Percentiles rank a stretch among this genome's conserved stretches.
Conservation (phyloP, 2,329 filamentous ascomycete genomes). For the Chaetomium olivaceum region DNA sequence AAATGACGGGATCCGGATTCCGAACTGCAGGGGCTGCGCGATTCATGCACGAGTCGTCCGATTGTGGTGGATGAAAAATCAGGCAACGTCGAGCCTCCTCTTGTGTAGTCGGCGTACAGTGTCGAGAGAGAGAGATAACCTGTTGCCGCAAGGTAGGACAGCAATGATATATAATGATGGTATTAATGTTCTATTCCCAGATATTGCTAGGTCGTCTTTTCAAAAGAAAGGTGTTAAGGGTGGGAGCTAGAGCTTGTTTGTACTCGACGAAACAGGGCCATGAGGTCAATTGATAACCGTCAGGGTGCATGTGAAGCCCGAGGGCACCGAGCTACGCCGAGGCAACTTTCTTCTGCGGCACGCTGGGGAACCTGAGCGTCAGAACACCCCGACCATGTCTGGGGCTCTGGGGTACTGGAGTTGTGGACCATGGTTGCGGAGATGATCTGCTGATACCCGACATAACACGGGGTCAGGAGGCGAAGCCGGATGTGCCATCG, state of each 20-base stretch:
- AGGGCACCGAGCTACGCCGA: slow-evolving; percentile 27
- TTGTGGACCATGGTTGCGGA: slow-evolving; percentile 6
- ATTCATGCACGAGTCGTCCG: slow-evolving; percentile 25
- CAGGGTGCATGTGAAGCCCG: slow-evolving; percentile 32
- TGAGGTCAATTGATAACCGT: slow-evolving; percentile 18
- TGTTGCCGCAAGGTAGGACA: neutral
- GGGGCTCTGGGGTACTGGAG: slow-evolving; percentile 16
- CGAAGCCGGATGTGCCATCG: neutral
- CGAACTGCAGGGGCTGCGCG: slow-evolving; percentile 15
- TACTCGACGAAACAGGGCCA: neutral
- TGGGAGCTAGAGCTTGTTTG: slow-evolving; percentile 4
- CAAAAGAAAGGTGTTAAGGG: neutral
- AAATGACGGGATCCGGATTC: slow-evolving; percentile 12
- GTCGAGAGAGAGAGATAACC: neutral
- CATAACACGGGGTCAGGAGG: slow-evolving; percentile 4
- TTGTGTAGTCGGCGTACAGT: neutral
- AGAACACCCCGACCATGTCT: slow-evolving; percentile 6
- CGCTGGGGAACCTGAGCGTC: neutral
- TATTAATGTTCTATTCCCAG: neutral
- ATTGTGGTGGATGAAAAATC: slow-evolving; percentile 19
- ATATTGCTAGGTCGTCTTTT: neutral
- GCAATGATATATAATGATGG: neutral
- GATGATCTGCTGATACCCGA: slow-evolving; percentile 4
- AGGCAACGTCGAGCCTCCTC: slow-evolving; percentile 11
- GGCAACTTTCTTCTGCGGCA: slow-evolving; percentile 24